These are phyloP conservation scores for Chaetomium sp. DNA, from an alignment of 2,329 filamentous ascomycete species.

Conservation along the genomic window DNA sequence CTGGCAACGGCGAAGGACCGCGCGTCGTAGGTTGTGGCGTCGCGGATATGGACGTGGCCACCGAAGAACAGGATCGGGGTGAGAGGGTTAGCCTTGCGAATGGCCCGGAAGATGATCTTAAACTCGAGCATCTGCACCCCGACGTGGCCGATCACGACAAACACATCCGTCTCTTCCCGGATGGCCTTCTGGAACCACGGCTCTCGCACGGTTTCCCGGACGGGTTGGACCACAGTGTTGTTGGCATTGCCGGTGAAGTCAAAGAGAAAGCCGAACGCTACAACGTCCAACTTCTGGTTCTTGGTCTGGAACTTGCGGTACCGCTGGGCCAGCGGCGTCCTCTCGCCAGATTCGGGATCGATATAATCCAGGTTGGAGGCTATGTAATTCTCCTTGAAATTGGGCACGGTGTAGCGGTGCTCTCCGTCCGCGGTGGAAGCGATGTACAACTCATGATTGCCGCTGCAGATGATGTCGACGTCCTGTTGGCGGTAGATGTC, in stretches of 20 bases:
- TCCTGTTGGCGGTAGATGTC: slow-evolving; percentile 78
- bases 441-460: slow-evolving; percentile 94
- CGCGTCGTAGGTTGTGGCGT: slow-evolving; percentile 72
- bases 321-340: slow-evolving; percentile 69
- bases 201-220: slow-evolving; percentile 74
- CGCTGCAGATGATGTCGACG: slow-evolving; percentile 78
- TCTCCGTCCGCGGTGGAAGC: slow-evolving; percentile 71
- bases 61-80: slow-evolving; percentile 88
- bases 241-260: slow-evolving; percentile 88
- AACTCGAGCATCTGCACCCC: slow-evolving; percentile 77
- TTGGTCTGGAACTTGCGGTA: slow-evolving; percentile 89
- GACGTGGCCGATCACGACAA: slow-evolving; percentile 81
- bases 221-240: slow-evolving; percentile 77
- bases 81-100: slow-evolving; percentile 69
- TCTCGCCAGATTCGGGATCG: slow-evolving; percentile 62
- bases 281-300: slow-evolving; percentile 74
- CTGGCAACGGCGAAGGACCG: slow-evolving; percentile 75
- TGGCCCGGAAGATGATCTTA: slow-evolving; percentile 67
- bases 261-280: slow-evolving; percentile 92
- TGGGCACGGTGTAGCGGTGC: slow-evolving; percentile 71
- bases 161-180: slow-evolving; percentile 77
- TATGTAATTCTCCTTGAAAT: slow-evolving; percentile 74
- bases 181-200: slow-evolving; percentile 86
- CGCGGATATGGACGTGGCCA: slow-evolving; percentile 83
- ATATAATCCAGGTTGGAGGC: slow-evolving; percentile 91